Base-by-base conservation (phyloP, 371 early-diverging fungal species). In the Umbelopsis sp. region DNA sequence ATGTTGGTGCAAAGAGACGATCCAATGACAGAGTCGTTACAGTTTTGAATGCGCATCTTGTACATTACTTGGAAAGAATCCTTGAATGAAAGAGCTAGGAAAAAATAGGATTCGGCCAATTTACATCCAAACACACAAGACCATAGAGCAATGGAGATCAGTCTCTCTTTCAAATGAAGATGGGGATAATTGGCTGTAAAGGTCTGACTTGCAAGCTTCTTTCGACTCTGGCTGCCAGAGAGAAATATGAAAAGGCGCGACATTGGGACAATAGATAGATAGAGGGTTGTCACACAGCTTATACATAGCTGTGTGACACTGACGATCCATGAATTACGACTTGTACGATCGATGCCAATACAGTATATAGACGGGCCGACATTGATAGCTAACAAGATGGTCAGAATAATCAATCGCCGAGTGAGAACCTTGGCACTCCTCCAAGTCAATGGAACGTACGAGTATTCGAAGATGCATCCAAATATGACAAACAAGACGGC, bases 181-280 rank as follows among this genome's bases (percentile, higher is more conserved):
- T 82, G 87, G 2, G 93, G 92, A 76, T 90, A 94, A 69, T 90
- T 93, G 16, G 91, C 87, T 0, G 93, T 91, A 69, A 94, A 94
- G 1, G 89, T 86, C 63, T 88, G 87, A 72, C 86, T 87, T 50
- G 88, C 87, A 0, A 88, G 76, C 20, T 86, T 84, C 71, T 80
- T 80, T 20, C 65, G 46, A 16, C 69, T 37, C 41, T 41, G 41
- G 52, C 74, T 76, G 44, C 81, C 75, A 18, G 24, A 35, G 3
- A 69, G 62, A n/a, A 57, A 18, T 20, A 75, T 69, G 69, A 81
- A 78, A 2, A 77, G 62, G 2, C 70, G 62, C 14, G 79, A 73
- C 24, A 73, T 74, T 6, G 94, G 92, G 24, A 86, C 74, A 44
- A 92, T 74, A 6, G 90, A 80, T 66, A 93, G 86, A 64, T 83